Evolutionary conservation across 2,329 filamentous ascomycete species (phyloP), one percentile per base, ranked within the genome.

Genomic region (Daldinia eschscholtzii): DNA sequence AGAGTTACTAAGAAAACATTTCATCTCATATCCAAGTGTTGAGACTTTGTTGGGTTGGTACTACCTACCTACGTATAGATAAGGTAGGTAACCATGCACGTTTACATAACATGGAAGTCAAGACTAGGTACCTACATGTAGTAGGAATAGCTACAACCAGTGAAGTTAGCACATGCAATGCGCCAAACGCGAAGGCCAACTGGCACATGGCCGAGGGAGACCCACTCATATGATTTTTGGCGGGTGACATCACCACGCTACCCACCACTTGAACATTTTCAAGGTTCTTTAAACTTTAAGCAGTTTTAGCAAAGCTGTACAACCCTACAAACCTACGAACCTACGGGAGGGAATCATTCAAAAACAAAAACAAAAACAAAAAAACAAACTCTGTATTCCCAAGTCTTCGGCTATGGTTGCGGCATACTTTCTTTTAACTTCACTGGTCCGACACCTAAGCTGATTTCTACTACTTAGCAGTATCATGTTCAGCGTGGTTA

Each of bases 181-280:
- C 44, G 41, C 53, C 66, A 53, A 60, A 61, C 61, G 64, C 66
- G 46, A 60, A 61, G 57, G 64, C 61, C 68, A 70, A 65, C 65
- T 71, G 63, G 66, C 66, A 69, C 69, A 71, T 69, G 70, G 33
- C 20, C 12, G 41, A 30, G 33, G 39, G 39, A 33, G 61, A 33
- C 52, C 70, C 67, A 66, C 70, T 48, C 53, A 39, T n/a, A 23
- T 42, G 18, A 57, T 41, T 42, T 42, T 52, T 70, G 53, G 57
- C 64, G 59, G 70, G 70, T 72, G 70, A 72, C 70, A 72, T 72
- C 70, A 72, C 64, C 56, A 48, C 23, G 30, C 53, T 52, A 42
- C 37, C 53, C 55, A 39, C 30, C 23, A 23, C n/a, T 41, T 62
- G 39, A 53, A 68, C 44, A 59, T 62, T 68, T 64, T 48, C 46